These are phyloP conservation scores for Aspergillus wentii DNA, from an alignment of 495 filamentous ascomycete species.

Conservation along the genomic window DNA sequence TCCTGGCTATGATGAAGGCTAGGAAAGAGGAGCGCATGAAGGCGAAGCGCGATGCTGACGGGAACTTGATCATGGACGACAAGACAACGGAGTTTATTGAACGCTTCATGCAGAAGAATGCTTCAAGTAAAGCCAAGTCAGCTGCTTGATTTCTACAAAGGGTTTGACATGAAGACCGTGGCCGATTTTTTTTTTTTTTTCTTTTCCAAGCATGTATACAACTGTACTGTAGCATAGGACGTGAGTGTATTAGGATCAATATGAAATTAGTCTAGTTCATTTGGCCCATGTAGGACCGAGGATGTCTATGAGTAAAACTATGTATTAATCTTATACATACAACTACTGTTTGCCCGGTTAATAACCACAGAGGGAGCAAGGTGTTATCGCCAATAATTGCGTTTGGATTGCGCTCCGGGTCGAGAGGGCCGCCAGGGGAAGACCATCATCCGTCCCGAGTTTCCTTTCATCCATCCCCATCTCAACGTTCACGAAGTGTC, in stretches of 20 bases:
- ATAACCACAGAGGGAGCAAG: too few species aligned
- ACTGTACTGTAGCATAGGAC: conserved; percentile 38
- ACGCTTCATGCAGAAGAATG: conserved; percentile 24
- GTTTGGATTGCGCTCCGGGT: conserved; percentile 3
- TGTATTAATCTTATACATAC: too few species aligned
- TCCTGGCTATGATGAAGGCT: conserved; percentile 13
- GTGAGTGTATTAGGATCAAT: conserved; percentile 15
- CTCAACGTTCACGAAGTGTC: background rate
- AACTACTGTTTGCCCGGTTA: too few species aligned
- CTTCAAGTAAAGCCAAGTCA: conserved; percentile 11
- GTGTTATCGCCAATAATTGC: too few species aligned
- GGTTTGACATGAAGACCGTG: background rate
- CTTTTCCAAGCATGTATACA: conserved; percentile 22
- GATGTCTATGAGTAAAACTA: too few species aligned
- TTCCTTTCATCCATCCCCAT: background rate
- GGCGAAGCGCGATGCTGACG: conserved; percentile 26
- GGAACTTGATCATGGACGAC: conserved; percentile 31
- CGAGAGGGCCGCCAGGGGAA: conserved; percentile 5
- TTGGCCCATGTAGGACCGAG: too few species aligned
- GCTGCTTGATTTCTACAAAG: conserved; percentile 1
- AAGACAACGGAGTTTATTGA: conserved; percentile 32
- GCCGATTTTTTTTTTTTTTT: conserved; percentile 4
- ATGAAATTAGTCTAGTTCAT: conserved; percentile 3
- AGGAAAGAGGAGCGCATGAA: conserved; percentile 20
- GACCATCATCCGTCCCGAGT: conserved; percentile 1